Percentiles rank a stretch among this genome's conserved stretches.
Evolutionary conservation across 805 yeast genomes (phyloP).

Genomic region (Candida silvatica): DNA sequence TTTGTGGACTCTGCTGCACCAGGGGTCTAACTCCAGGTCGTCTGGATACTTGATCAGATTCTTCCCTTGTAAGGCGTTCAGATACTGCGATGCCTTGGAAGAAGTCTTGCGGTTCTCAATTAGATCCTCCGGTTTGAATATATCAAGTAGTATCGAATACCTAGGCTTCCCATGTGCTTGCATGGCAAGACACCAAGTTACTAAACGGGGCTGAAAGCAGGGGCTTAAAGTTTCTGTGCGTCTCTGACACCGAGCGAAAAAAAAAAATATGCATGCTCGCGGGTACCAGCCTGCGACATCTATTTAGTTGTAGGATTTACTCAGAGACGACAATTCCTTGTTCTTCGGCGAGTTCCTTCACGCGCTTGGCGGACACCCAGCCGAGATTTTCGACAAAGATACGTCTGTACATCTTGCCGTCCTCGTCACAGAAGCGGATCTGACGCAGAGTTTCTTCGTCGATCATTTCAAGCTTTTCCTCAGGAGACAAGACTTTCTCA

Average conservation of each 20-base stretch:
- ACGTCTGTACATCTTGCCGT: slow-evolving; percentile 34
- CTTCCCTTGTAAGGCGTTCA: slow-evolving; percentile 11
- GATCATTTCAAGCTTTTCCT: not conserved
- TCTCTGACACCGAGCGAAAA: no score
- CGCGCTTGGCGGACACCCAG: slow-evolving; percentile 29
- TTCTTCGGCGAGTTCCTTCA: slow-evolving; percentile 10
- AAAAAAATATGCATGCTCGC: no score
- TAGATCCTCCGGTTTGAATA: slow-evolving; percentile 17
- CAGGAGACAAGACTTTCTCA: not conserved
- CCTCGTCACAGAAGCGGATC: slow-evolving; percentile 16
- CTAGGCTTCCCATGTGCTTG: slow-evolving; percentile 3
- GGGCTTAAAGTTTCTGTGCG: no score
- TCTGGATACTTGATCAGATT: slow-evolving; percentile 10
- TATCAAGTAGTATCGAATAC: slow-evolving; percentile 21
- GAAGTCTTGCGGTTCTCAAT: slow-evolving; percentile 11
- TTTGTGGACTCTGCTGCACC: slow-evolving; percentile 15
- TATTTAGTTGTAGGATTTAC: no score
- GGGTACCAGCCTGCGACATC: no score
- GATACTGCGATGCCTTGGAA: slow-evolving; percentile 10
- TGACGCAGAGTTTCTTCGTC: not conserved
- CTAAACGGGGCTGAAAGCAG: no score
- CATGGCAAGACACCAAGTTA: no score
- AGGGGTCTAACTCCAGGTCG: slow-evolving; percentile 15
- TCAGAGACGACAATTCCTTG: not conserved
- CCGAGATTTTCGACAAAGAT: slow-evolving; percentile 41